phyloP scores from a whole-genome alignment of 306 rosid species.

The Lathyrus tuberosus region DNA sequence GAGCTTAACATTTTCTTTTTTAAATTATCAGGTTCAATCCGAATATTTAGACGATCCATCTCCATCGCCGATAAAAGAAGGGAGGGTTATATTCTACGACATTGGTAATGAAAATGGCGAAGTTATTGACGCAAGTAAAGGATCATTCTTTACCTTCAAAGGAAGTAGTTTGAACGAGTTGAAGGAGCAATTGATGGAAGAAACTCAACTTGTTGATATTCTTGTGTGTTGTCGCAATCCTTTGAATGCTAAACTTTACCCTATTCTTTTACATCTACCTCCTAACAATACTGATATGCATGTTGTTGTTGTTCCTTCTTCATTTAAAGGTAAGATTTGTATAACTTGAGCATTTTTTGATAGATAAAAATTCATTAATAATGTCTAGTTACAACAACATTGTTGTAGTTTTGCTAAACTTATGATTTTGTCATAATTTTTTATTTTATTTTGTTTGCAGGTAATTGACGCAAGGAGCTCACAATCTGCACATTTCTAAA shows the following conservation, averaged over 20 bases:
- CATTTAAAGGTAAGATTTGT: conserved; percentile 39
- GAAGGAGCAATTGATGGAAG: conserved; percentile 56
- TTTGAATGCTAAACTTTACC: conserved; percentile 70
- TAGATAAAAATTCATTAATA: background rate
- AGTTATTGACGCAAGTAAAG: conserved; percentile 40
- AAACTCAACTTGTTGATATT: conserved; percentile 55
- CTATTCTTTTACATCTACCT: conserved; percentile 82
- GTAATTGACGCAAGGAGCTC: background rate
- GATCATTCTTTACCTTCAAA: conserved; percentile 56
- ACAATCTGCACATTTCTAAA: background rate
- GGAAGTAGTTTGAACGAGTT: conserved; percentile 62
- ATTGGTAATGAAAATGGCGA: conserved; percentile 68
- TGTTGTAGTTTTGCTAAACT: background rate
- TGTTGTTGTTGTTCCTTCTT: conserved; percentile 66
- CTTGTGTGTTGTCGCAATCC: conserved; percentile 77
- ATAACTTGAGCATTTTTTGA: background rate
- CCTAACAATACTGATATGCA: conserved; percentile 75
- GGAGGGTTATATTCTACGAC: conserved; percentile 63
- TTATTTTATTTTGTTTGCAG: no score
- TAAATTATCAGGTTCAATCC: conserved; percentile 32
- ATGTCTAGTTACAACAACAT: background rate
- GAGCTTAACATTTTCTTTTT: conserved; percentile 2
- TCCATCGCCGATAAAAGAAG: conserved; percentile 49
- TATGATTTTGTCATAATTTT: no score
- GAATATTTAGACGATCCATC: conserved; percentile 1